A percentile compares a stretch with the other conserved stretches of the same genome.
phyloP scores from a whole-genome alignment of 805 yeast genomes.

The Jamesozyma gamospora region DNA sequence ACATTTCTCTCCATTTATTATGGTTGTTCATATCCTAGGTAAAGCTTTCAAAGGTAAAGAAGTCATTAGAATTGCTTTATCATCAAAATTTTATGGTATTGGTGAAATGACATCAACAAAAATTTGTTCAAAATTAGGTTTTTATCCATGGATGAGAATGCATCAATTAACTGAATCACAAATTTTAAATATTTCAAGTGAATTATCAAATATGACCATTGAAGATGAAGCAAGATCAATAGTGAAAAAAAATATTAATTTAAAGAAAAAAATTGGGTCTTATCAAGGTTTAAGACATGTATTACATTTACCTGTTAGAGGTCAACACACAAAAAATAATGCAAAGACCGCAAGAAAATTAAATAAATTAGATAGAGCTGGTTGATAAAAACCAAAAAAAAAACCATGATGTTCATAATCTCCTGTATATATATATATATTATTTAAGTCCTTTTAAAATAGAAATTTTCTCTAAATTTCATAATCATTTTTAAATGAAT shows the following conservation, averaged over 20 bases:
- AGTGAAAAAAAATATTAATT: slow-evolving; percentile 63
- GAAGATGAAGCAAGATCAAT: slow-evolving; percentile 73
- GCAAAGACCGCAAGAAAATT: slow-evolving; percentile 83
- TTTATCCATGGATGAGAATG: slow-evolving; percentile 90
- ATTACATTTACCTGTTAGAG: slow-evolving; percentile 69
- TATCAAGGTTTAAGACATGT: slow-evolving; percentile 87
- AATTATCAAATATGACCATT: slow-evolving; percentile 69
- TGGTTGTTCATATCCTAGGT: slow-evolving; percentile 46
- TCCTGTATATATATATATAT: too few relatives aligned
- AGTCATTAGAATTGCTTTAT: slow-evolving; percentile 47
- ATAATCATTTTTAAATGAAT: slow-evolving; percentile 37
- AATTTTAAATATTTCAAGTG: slow-evolving; percentile 76
- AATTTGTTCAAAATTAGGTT: slow-evolving; percentile 79
- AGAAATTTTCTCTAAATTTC: slow-evolving; percentile 8
- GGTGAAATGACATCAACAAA: slow-evolving; percentile 64
- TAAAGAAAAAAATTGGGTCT: slow-evolving; percentile 74
- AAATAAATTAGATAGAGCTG: slow-evolving; percentile 63
- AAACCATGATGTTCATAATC: not conserved
- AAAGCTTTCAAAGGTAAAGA: slow-evolving; percentile 39
- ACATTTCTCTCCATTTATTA: slow-evolving; percentile 15
- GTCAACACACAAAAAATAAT: slow-evolving; percentile 87
- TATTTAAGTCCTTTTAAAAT: too few relatives aligned
- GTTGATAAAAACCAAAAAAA: slow-evolving; percentile 13
- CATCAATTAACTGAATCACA: slow-evolving; percentile 86
- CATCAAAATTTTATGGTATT: slow-evolving; percentile 76